Base-by-base conservation (phyloP, 2,329 filamentous ascomycete genomes). In the Apiospora pterosperma region DNA sequence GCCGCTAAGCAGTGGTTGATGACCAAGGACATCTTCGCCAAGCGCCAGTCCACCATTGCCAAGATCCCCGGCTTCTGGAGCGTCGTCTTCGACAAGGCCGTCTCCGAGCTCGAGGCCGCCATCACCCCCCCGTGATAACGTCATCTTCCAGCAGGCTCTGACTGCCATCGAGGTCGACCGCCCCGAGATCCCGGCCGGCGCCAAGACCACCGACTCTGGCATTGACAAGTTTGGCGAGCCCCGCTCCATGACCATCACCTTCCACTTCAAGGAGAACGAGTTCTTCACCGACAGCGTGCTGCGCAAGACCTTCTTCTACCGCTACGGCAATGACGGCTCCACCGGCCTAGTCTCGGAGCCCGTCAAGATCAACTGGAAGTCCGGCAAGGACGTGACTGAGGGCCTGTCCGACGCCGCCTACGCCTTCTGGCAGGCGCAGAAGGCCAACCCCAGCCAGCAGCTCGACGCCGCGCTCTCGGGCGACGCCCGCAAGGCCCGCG, bases 41-140 rank as follows among this genome's bases (percentile, higher is more conserved):
- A 87, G 74, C 89, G 89, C 74, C 81, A 84, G 69, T 78, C 80
- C 44, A 78, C 89, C 65, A 82, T 90, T 68, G 75, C 80, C 65
- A 80, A 82, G 69, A 87, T 91, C 72, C 82, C 82, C 61, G 82
- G 86, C 75, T 92, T 92, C 83, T 92, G 90, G 89, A 80, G 87
- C 48, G 85, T 89, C 61, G 88, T 91, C 41, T 83, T 92, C 75
- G 85, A 90, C 73, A 85, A 87, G 73, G 73, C 74, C 61, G 66
- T 69, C 58, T 78, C 80, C 23, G 87, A 90, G 69, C 81, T 92
- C 70, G 88, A 90, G 75, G 84, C 85, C 67, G 86, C 83, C 79
- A 84, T 91, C 72, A 83, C 85, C 62, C 82, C n/a, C 85, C 44
- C 78, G 80, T 36, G 89, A 92, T 77, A 81, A 82, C 11, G 80